Conservation (phyloP, 495 filamentous ascomycete species). For the Penicillium coffeae region DNA sequence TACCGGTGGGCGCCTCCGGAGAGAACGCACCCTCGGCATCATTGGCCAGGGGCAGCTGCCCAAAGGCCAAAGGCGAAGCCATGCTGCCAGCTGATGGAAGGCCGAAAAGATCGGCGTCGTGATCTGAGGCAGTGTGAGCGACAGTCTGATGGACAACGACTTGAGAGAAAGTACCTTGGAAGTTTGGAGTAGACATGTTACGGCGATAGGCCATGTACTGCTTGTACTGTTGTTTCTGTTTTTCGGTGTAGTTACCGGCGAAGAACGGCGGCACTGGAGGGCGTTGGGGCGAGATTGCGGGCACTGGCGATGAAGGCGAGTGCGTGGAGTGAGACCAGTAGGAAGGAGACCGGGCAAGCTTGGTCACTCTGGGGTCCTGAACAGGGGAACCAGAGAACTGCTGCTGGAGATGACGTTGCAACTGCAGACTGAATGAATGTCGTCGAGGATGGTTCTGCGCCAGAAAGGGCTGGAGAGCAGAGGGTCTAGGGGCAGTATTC, state of each 20-base stretch:
- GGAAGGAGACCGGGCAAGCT: conserved; percentile 41
- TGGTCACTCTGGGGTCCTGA: conserved; percentile 35
- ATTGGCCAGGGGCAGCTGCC: conserved; percentile 10
- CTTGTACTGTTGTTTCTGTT: conserved; percentile 22
- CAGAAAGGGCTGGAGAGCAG: conserved; percentile 32
- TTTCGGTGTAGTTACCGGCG: conserved; percentile 26
- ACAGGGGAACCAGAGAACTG: conserved; percentile 34
- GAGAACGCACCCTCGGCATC: conserved; percentile 11
- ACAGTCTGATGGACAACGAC: background rate
- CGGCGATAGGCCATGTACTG: conserved; percentile 20
- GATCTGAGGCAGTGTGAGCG: conserved; percentile 9
- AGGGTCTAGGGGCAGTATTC: conserved; percentile 40
- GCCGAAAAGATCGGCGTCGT: conserved; percentile 32
- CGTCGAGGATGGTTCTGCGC: conserved; percentile 33
- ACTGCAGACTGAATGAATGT: conserved; percentile 34
- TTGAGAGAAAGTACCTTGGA: conserved; percentile 23
- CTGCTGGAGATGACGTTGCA: conserved; percentile 36
- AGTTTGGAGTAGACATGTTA: conserved; percentile 42
- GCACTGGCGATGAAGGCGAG: conserved; percentile 31
- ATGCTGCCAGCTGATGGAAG: conserved; percentile 30
- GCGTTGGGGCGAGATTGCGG: conserved; percentile 42
- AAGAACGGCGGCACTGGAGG: conserved; percentile 53
- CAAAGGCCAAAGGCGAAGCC: conserved; percentile 23
- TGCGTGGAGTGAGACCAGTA: conserved; percentile 41
- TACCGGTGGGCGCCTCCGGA: conserved; percentile 41